Conservation (phyloP, 192 early-diverging fungal genomes). For the Mortierella hygrophila region DNA sequence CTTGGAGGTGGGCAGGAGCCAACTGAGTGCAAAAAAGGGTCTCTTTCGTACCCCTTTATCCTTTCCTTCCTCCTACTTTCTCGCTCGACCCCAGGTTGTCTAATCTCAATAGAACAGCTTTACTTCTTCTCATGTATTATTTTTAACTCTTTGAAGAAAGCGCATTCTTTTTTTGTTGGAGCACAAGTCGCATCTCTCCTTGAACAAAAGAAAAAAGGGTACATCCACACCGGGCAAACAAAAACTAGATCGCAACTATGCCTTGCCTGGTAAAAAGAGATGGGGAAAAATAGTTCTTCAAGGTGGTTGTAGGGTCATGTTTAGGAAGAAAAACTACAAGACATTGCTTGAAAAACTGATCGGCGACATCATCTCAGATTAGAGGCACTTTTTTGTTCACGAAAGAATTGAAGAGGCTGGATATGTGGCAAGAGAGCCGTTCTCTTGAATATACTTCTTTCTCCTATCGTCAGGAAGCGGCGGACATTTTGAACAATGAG, state of each 20-base stretch:
- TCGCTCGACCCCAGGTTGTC: background rate
- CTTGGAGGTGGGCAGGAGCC: background rate
- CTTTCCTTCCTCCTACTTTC: background rate
- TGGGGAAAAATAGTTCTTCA: no score
- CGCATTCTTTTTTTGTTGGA: background rate
- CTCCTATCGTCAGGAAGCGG: background rate
- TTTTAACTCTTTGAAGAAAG: background rate
- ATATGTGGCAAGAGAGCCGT: no score
- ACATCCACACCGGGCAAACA: background rate
- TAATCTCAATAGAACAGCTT: slow-evolving; percentile 3
- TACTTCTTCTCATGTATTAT: background rate
- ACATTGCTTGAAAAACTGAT: no score
- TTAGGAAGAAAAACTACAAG: no score
- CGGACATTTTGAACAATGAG: background rate
- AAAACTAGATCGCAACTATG: no score
- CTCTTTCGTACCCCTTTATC: background rate
- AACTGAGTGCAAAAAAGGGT: background rate
- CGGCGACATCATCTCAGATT: no score
- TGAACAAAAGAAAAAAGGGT: background rate
- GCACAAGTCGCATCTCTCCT: background rate
- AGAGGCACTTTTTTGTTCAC: no score
- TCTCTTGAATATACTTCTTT: no score
- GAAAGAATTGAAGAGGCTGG: no score
- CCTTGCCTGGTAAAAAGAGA: no score
- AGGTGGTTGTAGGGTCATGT: no score